phyloP scores from a whole-genome alignment of 805 yeast genomes.

The Saccharomycodes ludwigii region DNA sequence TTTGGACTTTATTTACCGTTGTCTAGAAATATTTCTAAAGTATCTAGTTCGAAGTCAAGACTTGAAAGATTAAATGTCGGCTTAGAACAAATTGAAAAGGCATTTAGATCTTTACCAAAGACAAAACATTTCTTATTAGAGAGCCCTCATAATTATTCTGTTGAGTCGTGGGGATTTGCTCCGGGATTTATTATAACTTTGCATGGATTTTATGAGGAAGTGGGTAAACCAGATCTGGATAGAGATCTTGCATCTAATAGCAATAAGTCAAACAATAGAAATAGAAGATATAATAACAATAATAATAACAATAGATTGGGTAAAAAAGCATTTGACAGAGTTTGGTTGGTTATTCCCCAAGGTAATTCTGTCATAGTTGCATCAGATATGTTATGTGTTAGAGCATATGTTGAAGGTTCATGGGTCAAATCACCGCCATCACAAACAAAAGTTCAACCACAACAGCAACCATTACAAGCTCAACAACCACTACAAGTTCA shows the following conservation, averaged over 20 bases:
- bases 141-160: constrained; percentile 53
- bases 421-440: constrained; percentile 30
- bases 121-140: constrained; percentile 59
- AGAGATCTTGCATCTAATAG: constrained; percentile 14
- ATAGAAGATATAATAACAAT: constrained; percentile 16
- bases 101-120: constrained; percentile 62
- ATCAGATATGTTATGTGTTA: constrained; percentile 64
- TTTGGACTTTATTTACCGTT: constrained; percentile 60
- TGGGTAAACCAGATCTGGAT: constrained; percentile 37
- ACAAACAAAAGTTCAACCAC: background rate
- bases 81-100: constrained; percentile 45
- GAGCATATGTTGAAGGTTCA: constrained; percentile 46
- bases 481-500: constrained; percentile 2
- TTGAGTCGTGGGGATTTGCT: constrained; percentile 66
- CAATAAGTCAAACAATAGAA: constrained; percentile 12
- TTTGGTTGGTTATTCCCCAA: constrained; percentile 63
- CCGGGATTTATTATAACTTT: constrained; percentile 66
- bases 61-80: constrained; percentile 54
- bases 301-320: constrained; percentile 27
- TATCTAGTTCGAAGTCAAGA: constrained; percentile 42
- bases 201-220: constrained; percentile 80
- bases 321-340: constrained; percentile 75
- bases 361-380: constrained; percentile 72
- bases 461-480: background rate
- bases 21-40: constrained; percentile 61